Evolutionary conservation across 306 rosid species (phyloP).

Genomic region (Pyrus communis): DNA sequence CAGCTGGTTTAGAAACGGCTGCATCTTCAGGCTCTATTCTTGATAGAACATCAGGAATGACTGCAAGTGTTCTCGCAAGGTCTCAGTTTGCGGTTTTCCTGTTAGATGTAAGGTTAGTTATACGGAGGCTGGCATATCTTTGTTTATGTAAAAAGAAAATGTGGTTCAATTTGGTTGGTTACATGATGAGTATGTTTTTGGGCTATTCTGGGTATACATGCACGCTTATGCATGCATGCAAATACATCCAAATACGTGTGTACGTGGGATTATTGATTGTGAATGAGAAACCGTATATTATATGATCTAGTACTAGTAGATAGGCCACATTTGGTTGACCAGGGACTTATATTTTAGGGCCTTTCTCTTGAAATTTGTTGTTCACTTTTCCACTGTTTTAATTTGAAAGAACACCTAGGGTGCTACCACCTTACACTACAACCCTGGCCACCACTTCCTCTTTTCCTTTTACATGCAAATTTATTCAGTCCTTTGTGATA

Average conservation of each 20-base stretch:
- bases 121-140: not conserved
- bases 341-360: not conserved
- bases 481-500: not conserved
- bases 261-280: not conserved
- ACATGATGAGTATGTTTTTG: no score
- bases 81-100: constrained; percentile 72
- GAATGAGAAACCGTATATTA: not conserved
- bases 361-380: not conserved
- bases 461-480: not conserved
- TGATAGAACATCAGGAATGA: constrained; percentile 74
- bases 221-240: no score
- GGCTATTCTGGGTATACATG: no score
- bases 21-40: constrained; percentile 80
- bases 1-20: constrained; percentile 82
- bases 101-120: constrained; percentile 64
- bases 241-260: not conserved
- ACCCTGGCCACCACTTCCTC: not conserved
- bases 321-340: not conserved
- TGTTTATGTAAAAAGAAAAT: not conserved
- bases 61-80: constrained; percentile 53
- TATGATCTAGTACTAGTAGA: not conserved
- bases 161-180: no score
- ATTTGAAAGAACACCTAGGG: not conserved
- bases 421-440: not conserved
- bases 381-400: not conserved